Conservation (phyloP, 2,329 filamentous ascomycete genomes). For the Xylaria arbuscula region DNA sequence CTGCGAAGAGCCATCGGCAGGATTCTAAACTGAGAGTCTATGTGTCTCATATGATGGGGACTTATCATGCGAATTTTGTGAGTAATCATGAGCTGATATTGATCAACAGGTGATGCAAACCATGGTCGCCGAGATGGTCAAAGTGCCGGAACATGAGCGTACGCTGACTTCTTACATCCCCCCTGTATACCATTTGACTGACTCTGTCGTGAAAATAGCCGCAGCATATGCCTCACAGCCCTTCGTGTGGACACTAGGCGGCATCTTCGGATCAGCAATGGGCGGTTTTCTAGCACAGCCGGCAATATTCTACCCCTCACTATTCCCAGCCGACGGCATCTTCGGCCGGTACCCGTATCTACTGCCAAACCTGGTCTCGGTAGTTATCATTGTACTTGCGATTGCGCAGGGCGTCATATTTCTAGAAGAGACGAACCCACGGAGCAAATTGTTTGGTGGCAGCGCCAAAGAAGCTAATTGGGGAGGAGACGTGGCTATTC, state of each 20-base stretch:
- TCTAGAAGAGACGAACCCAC: slow-evolving; percentile 60
- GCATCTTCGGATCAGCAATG: slow-evolving; percentile 54
- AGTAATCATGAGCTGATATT: slow-evolving; percentile 14
- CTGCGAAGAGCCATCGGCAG: neutral
- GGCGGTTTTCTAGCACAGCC: slow-evolving; percentile 54
- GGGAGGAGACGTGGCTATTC: slow-evolving; percentile 40
- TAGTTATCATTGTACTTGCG: slow-evolving; percentile 69
- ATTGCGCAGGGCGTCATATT: slow-evolving; percentile 71
- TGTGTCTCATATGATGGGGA: neutral
- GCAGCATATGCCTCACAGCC: slow-evolving; percentile 53
- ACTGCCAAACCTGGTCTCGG: slow-evolving; percentile 74
- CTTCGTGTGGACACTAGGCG: slow-evolving; percentile 54
- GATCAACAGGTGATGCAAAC: slow-evolving; percentile 53
- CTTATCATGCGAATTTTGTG: neutral
- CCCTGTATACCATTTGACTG: neutral
- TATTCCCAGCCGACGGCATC: slow-evolving; percentile 55
- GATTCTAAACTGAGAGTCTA: neutral
- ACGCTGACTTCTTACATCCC: slow-evolving; percentile 24
- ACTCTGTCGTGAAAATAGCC: slow-evolving; percentile 37
- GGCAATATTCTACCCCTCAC: slow-evolving; percentile 50
- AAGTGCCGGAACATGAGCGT: slow-evolving; percentile 56
- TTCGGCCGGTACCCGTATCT: slow-evolving; percentile 76
- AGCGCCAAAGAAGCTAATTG: slow-evolving; percentile 25
- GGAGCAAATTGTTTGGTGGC: slow-evolving; percentile 23
- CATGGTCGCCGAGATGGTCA: slow-evolving; percentile 58